A percentile compares a stretch with the other conserved stretches of the same genome.
These are phyloP conservation scores for Penicillium silybi DNA, from an alignment of 495 filamentous ascomycete genomes.

Conservation along the genomic window DNA sequence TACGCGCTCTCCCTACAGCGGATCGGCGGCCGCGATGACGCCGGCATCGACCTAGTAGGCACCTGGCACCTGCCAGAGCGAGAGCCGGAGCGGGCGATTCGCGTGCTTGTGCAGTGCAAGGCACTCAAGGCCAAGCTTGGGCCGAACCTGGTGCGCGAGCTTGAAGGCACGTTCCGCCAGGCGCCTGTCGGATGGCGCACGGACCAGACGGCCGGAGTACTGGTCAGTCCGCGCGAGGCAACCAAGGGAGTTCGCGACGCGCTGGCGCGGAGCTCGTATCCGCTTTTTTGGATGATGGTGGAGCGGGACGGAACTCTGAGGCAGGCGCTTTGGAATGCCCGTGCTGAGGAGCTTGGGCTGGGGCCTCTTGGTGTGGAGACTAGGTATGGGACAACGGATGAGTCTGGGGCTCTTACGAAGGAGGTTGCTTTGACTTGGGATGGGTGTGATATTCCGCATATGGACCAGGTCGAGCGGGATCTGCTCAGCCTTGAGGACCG, in stretches of 20 bases:
- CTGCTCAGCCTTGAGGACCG: constrained; percentile 23
- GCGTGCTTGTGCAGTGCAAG: constrained; percentile 82
- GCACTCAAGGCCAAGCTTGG: constrained; percentile 49
- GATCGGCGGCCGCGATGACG: constrained; percentile 70
- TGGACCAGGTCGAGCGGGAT: constrained; percentile 34
- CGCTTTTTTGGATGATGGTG: constrained; percentile 58
- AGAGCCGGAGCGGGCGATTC: constrained; percentile 44
- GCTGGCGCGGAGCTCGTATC: constrained; percentile 59
- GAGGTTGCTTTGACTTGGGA: constrained; percentile 55
- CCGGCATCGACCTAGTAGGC: constrained; percentile 80
- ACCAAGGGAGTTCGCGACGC: constrained; percentile 62
- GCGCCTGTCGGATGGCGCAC: constrained; percentile 67
- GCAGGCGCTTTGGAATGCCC: constrained; percentile 44
- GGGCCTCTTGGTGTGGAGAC: constrained; percentile 59
- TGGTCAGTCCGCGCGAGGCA: constrained; percentile 54
- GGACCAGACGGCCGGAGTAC: constrained; percentile 55
- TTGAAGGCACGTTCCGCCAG: constrained; percentile 74
- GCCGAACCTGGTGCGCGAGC: constrained; percentile 71
- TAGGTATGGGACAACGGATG: constrained; percentile 35
- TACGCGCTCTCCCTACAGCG: constrained; percentile 66
- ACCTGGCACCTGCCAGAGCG: constrained; percentile 63
- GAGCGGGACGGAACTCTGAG: constrained; percentile 34
- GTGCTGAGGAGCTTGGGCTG: constrained; percentile 60
- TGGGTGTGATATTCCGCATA: constrained; percentile 44
- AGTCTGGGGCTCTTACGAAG: constrained; percentile 13